These are phyloP conservation scores for Yamadazyma pseudoaaseri DNA, from an alignment of 1,139 yeast species.

Conservation along the genomic window DNA sequence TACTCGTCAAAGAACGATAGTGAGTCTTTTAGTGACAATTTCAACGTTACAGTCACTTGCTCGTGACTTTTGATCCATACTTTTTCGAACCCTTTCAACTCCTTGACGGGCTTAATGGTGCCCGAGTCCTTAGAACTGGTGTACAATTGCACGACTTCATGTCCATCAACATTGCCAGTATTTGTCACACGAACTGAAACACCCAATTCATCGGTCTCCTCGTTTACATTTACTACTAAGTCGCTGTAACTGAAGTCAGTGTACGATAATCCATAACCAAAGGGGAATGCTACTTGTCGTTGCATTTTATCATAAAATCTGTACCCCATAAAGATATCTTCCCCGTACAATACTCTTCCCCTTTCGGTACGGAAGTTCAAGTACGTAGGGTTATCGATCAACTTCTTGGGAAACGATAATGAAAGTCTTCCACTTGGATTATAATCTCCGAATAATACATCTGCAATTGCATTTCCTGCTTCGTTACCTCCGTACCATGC, in stretches of 20 bases:
- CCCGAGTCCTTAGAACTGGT: conserved; percentile 35
- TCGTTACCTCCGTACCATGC: conserved; percentile 42
- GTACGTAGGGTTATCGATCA: conserved; percentile 45
- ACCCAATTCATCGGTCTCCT: conserved; percentile 11
- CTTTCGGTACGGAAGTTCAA: conserved; percentile 34
- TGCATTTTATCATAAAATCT: conserved; percentile 54
- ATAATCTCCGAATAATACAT: conserved; percentile 24
- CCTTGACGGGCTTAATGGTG: conserved; percentile 52
- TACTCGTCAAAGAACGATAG: conserved; percentile 54
- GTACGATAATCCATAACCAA: conserved; percentile 64
- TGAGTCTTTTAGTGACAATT: conserved; percentile 44
- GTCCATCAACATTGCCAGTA: conserved; percentile 38
- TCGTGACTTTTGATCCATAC: conserved; percentile 41
- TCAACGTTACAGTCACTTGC: conserved; percentile 29
- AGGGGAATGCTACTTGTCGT: conserved; percentile 51
- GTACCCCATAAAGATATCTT: conserved; percentile 60
- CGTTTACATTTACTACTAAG: conserved; percentile 16
- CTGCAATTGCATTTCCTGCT: conserved; percentile 25
- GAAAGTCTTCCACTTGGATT: conserved; percentile 32
- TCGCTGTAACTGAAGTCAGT: conserved; percentile 37
- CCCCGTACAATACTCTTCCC: conserved; percentile 56
- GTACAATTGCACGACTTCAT: conserved; percentile 49
- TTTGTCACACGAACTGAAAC: conserved; percentile 37
- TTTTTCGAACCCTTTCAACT: conserved; percentile 55
- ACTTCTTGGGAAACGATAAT: conserved; percentile 44